These are phyloP conservation scores for Amoebophrya sp. DNA, from an alignment of 169 alveolate genomes.

Conservation along the genomic window DNA sequence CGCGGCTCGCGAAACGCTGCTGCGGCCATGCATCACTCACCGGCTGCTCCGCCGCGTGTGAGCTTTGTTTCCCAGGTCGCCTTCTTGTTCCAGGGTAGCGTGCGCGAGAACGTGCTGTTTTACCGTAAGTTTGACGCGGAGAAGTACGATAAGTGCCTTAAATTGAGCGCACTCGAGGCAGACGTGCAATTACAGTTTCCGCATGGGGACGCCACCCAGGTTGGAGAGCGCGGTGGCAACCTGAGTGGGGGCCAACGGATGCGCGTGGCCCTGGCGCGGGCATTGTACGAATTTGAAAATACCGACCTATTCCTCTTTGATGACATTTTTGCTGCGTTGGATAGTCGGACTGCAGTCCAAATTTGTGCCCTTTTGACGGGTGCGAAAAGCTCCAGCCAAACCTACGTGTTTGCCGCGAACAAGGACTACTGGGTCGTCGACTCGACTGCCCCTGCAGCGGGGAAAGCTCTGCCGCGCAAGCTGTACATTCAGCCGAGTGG, in stretches of 20 bases:
- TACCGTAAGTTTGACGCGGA: background rate
- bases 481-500: no score
- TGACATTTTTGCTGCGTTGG: background rate
- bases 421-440: background rate
- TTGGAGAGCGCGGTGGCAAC: background rate
- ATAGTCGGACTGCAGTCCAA: background rate
- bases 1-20: background rate
- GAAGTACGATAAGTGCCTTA: background rate
- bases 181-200: background rate
- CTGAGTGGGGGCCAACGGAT: conserved; percentile 1
- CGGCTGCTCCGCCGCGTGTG: no score
- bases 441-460: no score
- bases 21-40: no score
- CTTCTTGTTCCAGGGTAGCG: background rate
- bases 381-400: background rate
- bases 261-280: background rate
- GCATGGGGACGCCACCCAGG: background rate
- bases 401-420: background rate
- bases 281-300: background rate
- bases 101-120: background rate
- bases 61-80: background rate
- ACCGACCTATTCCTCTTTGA: background rate
- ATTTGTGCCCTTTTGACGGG: background rate
- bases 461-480: no score
- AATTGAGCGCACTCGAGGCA: background rate